Evolutionary conservation across 129 eudicot species (phyloP), one percentile per base, ranked within the genome.

Genomic region (Pittosporum tobira): DNA sequence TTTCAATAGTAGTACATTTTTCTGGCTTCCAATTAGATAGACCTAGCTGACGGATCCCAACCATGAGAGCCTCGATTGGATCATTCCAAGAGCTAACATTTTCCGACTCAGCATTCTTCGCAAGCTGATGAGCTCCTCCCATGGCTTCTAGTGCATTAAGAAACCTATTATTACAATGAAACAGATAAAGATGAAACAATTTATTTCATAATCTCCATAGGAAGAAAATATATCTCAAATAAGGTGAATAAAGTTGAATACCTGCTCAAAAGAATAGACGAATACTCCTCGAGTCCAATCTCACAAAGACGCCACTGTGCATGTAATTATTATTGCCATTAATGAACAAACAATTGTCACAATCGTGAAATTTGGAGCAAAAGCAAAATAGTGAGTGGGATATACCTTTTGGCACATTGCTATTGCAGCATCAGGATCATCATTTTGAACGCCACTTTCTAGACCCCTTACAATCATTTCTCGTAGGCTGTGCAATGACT

Each of bases 381-480:
- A 51, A n/a, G n/a, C 36, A 36, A 15, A 22, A 63, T 0, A 21
- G 43, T 14, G 14, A 34, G 36, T 1, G 15, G 22, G 21, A 7
- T n/a, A n/a, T 23, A 83, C 98, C 98, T 91, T 91, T 74, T 91
- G 98, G 68, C 98, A 95, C 94, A 86, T 83, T 59, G 98, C 98
- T 62, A 86, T 86, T 63, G 98, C 82, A 59, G 94, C 55, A 83
- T 91, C 98, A 65, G 94, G 80, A 51, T 95, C 95, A 62, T 91
- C 98, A 62, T 91, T 86, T n/a, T 95, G 84, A 24, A 91, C 73
- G 31, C 98, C 98, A 64, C 94, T 91, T 57, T 86, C 94, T 51
- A 91, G 98, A 61, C 98, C 98, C 75, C 75, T 86, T 42, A 77
- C 70, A 53, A 91, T 65, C 10, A 64, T 76, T 66, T 72, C 84